Evolutionary conservation across 164 flowering plant genomes (phyloP).

Genomic region (Vitis cinerea): DNA sequence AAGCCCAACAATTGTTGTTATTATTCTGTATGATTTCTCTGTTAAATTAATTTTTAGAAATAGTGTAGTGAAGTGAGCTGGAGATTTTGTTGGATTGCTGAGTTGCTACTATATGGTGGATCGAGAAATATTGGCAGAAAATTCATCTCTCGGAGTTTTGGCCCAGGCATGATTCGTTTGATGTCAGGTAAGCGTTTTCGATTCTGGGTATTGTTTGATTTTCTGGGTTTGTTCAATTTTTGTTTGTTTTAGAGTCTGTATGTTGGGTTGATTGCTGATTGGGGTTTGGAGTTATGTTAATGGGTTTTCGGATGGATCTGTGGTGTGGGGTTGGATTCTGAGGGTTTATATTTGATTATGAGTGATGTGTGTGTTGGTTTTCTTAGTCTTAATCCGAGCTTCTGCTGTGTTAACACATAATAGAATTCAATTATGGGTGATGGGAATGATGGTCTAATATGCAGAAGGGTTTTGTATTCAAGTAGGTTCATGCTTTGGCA

Average conservation of each 20-base stretch:
- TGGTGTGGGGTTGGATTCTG: background rate
- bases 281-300: background rate
- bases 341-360: background rate
- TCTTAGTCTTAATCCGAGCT: background rate
- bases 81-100: background rate
- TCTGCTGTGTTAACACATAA: background rate
- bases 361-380: background rate
- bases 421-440: background rate
- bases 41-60: background rate
- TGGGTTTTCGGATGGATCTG: slow-evolving; percentile 1
- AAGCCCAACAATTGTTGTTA: background rate
- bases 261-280: background rate
- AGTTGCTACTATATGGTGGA: background rate
- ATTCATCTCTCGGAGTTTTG: slow-evolving; percentile 28
- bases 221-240: background rate
- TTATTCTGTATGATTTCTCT: background rate
- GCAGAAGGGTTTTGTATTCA: background rate
- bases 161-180: slow-evolving; percentile 17
- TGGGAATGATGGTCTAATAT: background rate
- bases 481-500: background rate
- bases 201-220: background rate
- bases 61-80: background rate
- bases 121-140: background rate
- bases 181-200: slow-evolving; percentile 30
- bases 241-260: background rate